Evolutionary conservation across 2,329 filamentous ascomycete genomes (phyloP), one percentile per base, ranked within the genome.

Genomic region (Fusarium albosuccineum): DNA sequence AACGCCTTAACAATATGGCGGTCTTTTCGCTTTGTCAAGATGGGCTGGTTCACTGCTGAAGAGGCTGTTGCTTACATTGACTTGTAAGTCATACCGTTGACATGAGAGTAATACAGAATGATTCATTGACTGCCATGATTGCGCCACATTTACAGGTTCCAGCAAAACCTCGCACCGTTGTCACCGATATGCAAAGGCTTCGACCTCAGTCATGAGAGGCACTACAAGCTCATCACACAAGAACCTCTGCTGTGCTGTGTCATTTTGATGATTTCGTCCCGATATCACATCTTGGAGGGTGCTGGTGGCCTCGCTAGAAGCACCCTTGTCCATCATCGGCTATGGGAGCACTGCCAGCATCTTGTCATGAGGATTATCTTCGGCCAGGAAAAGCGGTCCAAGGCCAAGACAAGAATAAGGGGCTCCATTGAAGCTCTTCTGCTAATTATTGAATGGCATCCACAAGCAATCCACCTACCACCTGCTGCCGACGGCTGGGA

Each of bases 391-490:
- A 85, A 84, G 58, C 76, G 79, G 2, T 83, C 81, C 4, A 84
- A 82, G 50, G 81, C 83, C 3, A 84, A 83, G 39, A 77, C 78
- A 2, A 76, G 84, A 6, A 83, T 82, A 0, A 78, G 85, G 26
- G 85, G 85, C 0, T 83, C 83, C 0, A 85, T 87, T 4, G 83
- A 87, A 64, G 84, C 83, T 0, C 76, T 87, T 0, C 66, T 87
- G 2, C 71, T 87, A 2, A 79, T 87, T n/a, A 84, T 83, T 0
- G 85, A 87, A 70, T 87, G 85, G 85, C 84, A 86, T 64, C 84
- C 85, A 2, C 80, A 84, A 16, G 82, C 84, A 5, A 74, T 87
- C 1, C 83, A 87, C 64, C 83, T 86, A 27, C 84, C 84, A 0
- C 85, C 84, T 0, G 82, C 82, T 37, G 81, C 78, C 6, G 84